phyloP scores from a whole-genome alignment of 495 filamentous ascomycete genomes.

The Aspergillus bertholletiae region DNA sequence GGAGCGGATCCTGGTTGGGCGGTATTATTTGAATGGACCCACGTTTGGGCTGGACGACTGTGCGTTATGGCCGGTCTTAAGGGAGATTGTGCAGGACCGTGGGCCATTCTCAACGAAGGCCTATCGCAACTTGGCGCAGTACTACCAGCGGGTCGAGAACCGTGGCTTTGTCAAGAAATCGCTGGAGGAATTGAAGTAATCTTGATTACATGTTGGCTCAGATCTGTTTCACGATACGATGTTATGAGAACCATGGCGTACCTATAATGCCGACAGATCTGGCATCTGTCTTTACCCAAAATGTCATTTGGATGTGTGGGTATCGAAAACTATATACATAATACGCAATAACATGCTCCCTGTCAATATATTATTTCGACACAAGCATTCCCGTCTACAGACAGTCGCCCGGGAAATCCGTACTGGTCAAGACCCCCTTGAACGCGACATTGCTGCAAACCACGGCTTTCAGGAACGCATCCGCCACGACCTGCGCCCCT shows the following conservation, averaged over 20 bases:
- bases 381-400: constrained; percentile 10
- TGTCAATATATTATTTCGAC: neutral
- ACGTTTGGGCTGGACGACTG: constrained; percentile 63
- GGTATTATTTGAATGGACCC: constrained; percentile 54
- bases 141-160: constrained; percentile 49
- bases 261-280: neutral
- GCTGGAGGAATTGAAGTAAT: constrained; percentile 29
- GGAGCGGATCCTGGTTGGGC: constrained; percentile 44
- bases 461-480: constrained; percentile 61
- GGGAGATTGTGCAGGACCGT: constrained; percentile 47
- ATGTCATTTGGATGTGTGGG: constrained; percentile 1
- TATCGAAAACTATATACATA: constrained; percentile 1
- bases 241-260: neutral
- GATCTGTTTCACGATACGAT: constrained; percentile 2
- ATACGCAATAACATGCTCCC: neutral
- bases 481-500: constrained; percentile 55
- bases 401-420: constrained; percentile 30
- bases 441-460: constrained; percentile 37
- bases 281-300: neutral
- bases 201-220: neutral
- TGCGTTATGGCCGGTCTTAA: constrained; percentile 66
- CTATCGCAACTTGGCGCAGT: constrained; percentile 47
- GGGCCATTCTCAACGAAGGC: constrained; percentile 22
- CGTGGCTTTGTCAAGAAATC: constrained; percentile 47
- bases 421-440: constrained; percentile 29